phyloP scores from a whole-genome alignment of 2,329 filamentous ascomycete genomes.

The Penicillium sp. region DNA sequence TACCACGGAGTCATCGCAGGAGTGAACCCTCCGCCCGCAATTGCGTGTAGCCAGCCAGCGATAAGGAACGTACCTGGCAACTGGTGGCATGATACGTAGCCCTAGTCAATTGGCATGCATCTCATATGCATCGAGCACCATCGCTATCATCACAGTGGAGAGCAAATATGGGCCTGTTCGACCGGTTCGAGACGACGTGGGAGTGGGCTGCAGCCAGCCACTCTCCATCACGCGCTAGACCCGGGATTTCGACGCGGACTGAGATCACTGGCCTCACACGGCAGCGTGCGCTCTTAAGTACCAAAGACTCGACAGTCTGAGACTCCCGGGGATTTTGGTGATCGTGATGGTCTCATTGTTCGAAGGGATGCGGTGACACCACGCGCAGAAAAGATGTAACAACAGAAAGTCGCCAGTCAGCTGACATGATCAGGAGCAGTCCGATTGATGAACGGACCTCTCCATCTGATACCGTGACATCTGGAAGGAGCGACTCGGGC shows the following conservation, averaged over 20 bases:
- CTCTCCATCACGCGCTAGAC: slow-evolving; percentile 29
- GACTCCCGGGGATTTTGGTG: slow-evolving; percentile 6
- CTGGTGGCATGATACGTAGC: neutral
- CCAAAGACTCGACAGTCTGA: slow-evolving; percentile 8
- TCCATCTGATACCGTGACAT: slow-evolving; percentile 10
- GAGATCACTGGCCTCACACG: slow-evolving; percentile 14
- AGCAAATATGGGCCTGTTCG: slow-evolving; percentile 1
- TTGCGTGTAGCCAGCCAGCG: slow-evolving; percentile 8
- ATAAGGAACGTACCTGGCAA: slow-evolving; percentile 6
- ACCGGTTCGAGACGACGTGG: slow-evolving; percentile 7
- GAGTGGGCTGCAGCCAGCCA: slow-evolving; percentile 28
- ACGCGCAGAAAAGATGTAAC: neutral
- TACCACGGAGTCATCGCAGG: neutral
- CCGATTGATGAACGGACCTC: slow-evolving; percentile 10
- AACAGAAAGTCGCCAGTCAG: slow-evolving; percentile 12
- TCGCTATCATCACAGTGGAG: neutral
- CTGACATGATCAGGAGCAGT: slow-evolving; percentile 18
- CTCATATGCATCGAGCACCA: neutral
- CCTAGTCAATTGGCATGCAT: neutral
- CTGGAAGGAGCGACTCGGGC: neutral
- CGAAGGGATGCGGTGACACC: slow-evolving; percentile 1
- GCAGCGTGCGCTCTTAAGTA: slow-evolving; percentile 5
- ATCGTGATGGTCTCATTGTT: neutral
- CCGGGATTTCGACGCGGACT: slow-evolving; percentile 19
- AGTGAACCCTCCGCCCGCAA: slow-evolving; percentile 2